phyloP scores from a whole-genome alignment of 2,329 filamentous ascomycete genomes.

The Colletotrichum siamense region DNA sequence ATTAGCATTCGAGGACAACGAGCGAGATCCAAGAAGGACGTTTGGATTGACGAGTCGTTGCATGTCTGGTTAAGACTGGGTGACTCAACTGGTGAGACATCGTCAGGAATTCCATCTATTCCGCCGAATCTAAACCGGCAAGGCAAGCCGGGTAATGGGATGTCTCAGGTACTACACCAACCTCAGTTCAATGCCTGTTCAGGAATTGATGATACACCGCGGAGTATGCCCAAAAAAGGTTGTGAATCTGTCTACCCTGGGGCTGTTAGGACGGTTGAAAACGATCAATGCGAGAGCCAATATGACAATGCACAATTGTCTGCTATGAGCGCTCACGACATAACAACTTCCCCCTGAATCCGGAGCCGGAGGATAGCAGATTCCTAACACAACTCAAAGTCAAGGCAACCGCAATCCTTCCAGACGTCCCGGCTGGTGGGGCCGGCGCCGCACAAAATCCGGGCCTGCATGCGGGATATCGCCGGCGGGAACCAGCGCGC shows the following conservation, averaged over 20 bases:
- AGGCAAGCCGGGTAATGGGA: not conserved
- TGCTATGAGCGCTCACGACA: not conserved
- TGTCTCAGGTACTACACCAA: not conserved
- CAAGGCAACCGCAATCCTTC: not conserved
- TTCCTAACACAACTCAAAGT: not conserved
- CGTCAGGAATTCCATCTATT: not conserved
- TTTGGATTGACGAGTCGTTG: not conserved
- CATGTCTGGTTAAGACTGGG: not conserved
- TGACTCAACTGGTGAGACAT: not conserved
- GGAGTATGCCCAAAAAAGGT: not conserved
- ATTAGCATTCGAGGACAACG: not conserved
- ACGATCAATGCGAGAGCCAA: not conserved
- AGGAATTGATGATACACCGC: not conserved
- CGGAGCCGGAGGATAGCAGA: not conserved
- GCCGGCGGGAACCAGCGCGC: not conserved
- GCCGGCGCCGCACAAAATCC: not conserved
- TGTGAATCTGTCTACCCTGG: not conserved
- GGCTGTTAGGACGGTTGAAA: not conserved
- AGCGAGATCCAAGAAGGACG: not conserved
- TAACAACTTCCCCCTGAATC: not conserved
- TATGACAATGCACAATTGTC: not conserved
- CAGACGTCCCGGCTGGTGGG: not conserved
- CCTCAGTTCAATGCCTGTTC: not conserved
- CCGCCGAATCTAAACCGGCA: not conserved
- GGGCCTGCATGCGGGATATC: not conserved